Percentiles rank a stretch among this genome's conserved stretches.
These are phyloP conservation scores for Meyerozyma carpophila DNA, from an alignment of 1,139 yeast species.

Conservation along the genomic window DNA sequence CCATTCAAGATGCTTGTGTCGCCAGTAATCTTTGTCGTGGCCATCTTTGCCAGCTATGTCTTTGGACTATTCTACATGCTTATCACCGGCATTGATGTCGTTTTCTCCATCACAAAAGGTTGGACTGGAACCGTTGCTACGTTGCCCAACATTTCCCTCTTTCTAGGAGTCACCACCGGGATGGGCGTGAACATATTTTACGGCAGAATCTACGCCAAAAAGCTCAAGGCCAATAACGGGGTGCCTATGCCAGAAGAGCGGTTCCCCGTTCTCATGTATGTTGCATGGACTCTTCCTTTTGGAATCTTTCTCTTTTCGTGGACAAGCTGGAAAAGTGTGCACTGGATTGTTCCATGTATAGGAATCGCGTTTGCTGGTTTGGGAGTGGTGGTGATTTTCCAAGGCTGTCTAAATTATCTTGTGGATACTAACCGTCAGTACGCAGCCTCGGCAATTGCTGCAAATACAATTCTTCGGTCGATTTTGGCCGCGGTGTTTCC, in stretches of 20 bases:
- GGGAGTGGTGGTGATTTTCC: background rate
- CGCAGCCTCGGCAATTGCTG: background rate
- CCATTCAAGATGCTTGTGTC: background rate
- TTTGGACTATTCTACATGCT: background rate
- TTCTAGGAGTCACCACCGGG: background rate
- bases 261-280: background rate
- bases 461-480: background rate
- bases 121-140: background rate
- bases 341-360: constrained; percentile 11
- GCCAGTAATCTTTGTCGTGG: background rate
- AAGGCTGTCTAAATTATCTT: background rate
- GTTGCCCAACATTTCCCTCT: background rate
- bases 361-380: constrained; percentile 8
- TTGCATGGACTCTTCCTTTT: constrained; percentile 5
- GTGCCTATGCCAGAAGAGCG: background rate
- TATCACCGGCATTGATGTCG: background rate
- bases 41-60: background rate
- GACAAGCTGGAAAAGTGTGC: constrained; percentile 9
- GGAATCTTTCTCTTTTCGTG: constrained; percentile 11
- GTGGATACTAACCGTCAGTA: background rate
- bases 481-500: background rate
- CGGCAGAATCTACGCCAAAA: background rate
- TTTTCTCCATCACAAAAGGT: background rate
- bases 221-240: background rate
- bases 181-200: background rate